A percentile compares a stretch with the other conserved stretches of the same genome.
These are phyloP conservation scores for Schizosaccharomyces versatilis DNA, from an alignment of 1,139 yeast genomes.

Conservation along the genomic window DNA sequence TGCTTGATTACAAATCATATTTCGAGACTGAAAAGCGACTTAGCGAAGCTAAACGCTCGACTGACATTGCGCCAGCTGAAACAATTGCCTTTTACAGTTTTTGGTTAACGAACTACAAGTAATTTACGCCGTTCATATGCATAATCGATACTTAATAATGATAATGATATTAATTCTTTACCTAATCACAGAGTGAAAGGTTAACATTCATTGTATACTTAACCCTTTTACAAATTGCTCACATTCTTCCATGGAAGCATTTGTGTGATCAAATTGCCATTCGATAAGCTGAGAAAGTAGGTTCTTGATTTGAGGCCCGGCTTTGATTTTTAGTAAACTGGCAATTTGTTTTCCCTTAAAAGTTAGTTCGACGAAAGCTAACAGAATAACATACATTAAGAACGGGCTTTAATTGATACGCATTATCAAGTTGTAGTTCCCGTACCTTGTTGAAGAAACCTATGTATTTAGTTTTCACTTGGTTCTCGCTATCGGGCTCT, in stretches of 20 bases:
- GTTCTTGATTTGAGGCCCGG: constrained; percentile 14
- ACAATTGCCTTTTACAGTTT: background rate
- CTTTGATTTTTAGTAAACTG: background rate
- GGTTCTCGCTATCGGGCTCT: background rate
- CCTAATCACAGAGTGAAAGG: background rate
- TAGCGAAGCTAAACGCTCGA: too few relatives aligned
- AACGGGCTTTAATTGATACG: constrained; percentile 20
- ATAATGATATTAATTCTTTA: background rate
- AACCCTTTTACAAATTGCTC: background rate
- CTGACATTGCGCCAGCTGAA: background rate
- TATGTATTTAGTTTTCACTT: constrained; percentile 1
- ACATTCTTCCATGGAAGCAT: constrained; percentile 15
- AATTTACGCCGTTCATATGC: background rate
- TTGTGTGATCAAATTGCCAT: constrained; percentile 22
- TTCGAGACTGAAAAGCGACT: too few relatives aligned
- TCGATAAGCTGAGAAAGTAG: constrained; percentile 25
- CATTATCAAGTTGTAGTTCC: constrained; percentile 15
- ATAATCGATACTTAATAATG: background rate
- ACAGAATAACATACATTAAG: constrained; percentile 13
- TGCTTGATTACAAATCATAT: too few relatives aligned
- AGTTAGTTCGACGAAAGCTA: too few relatives aligned
- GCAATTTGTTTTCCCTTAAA: constrained; percentile 6
- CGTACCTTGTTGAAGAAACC: constrained; percentile 6
- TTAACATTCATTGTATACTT: background rate
- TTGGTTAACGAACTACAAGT: background rate